Conservation (phyloP, 495 filamentous ascomycete genomes). For the Penicillium macrosclerotiorum region DNA sequence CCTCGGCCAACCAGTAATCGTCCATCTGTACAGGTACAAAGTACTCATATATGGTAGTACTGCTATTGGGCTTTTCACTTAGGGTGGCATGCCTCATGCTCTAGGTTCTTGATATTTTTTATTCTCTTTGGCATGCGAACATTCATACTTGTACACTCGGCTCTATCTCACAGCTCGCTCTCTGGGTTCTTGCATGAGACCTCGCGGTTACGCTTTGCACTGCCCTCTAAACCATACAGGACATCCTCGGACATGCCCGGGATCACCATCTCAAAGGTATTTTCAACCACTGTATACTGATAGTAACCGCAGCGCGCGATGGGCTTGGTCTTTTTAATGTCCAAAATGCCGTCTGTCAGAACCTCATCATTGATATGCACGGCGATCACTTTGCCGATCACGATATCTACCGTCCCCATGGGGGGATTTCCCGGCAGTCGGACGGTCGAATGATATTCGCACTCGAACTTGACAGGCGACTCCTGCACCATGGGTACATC, state of each 20-base stretch:
- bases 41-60: no score
- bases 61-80: no score
- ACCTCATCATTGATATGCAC: slow-evolving; percentile 54
- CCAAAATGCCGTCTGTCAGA: slow-evolving; percentile 48
- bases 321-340: slow-evolving; percentile 52
- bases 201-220: slow-evolving; percentile 14
- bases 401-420: slow-evolving; percentile 52
- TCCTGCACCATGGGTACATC: slow-evolving; percentile 49
- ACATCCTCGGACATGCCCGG: slow-evolving; percentile 36
- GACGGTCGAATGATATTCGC: slow-evolving; percentile 50
- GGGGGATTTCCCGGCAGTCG: slow-evolving; percentile 52
- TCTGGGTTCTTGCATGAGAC: slow-evolving; percentile 3
- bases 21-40: no score
- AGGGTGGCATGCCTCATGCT: no score
- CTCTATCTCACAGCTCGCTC: no score
- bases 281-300: slow-evolving; percentile 50
- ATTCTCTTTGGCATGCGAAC: no score
- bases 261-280: slow-evolving; percentile 54
- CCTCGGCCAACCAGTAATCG: no score
- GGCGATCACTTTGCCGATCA: slow-evolving; percentile 55
- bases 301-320: slow-evolving; percentile 61
- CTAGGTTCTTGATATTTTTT: no score
- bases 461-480: slow-evolving; percentile 57
- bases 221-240: slow-evolving; percentile 31
- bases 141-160: no score